Evolutionary conservation across 164 flowering plant species (phyloP), one percentile per base, ranked within the genome.

Genomic region (Berberis thunbergii): DNA sequence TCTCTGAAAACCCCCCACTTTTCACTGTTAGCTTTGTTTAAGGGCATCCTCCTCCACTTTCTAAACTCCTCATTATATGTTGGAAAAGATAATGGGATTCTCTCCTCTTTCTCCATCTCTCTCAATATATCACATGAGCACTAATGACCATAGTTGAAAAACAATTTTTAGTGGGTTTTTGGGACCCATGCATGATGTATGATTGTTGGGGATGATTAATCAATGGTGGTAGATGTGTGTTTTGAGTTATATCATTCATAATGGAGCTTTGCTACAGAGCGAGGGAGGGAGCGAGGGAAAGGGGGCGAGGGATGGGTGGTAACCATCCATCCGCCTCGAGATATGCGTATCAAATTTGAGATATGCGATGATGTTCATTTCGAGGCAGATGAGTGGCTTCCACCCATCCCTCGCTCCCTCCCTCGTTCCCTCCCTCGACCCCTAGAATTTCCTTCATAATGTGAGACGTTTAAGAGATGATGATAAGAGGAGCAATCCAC

Each of bases 81-180:
- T 42, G 66, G 57, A 67, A 41, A 67, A 67, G 46, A 64, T 60
- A 60, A 60, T 60, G 62, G 49, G 62, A 60, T 60, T 9, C 55
- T 12, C 41, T 52, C 10, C 63, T 45, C 26, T 26, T 26, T 26
- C 26, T 26, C 26, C 26, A 26, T 26, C 26, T 26, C 26, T 26
- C 26, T 26, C 26, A 26, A 26, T 26, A 26, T 26, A 26, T 26
- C 26, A 26, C 26, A 26, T 26, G 26, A 26, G 26, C 61, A 52
- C 50, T 56, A 39, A 59, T 49, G 13, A 44, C 54, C 12, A 8
- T 50, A 50, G 54, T 50, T 50, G 54, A 50, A 50, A 8, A 50
- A 50, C 2, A 50, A 52, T 10, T 6, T 10, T 3, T 3, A 26
- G 10, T 2, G 54, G 54, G 13, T 26, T 26, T 26, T 26, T 10